Evolutionary conservation across 768 basidiomycete species (phyloP).

Genomic region (Amyloporia xantha): DNA sequence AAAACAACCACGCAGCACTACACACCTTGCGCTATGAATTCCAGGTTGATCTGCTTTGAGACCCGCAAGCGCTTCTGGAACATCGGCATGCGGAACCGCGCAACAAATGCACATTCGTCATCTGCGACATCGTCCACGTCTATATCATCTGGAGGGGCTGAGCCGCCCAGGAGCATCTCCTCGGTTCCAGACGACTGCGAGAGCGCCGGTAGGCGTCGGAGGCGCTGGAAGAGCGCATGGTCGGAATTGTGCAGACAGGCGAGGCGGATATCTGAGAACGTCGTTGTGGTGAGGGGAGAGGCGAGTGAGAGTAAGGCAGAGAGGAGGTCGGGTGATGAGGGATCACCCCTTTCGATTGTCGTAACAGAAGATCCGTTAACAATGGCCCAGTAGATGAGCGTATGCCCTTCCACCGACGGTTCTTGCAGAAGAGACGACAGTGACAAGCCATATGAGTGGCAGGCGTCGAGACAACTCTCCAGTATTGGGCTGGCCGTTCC

Average conservation of each 20-base stretch:
- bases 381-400: constrained; percentile 70
- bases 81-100: constrained; percentile 42
- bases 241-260: constrained; percentile 63
- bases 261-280: constrained; percentile 53
- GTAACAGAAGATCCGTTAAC: constrained; percentile 41
- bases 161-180: constrained; percentile 31
- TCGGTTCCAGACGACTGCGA: constrained; percentile 47
- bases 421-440: constrained; percentile 56
- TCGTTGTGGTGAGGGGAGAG: constrained; percentile 33
- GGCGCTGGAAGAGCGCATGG: constrained; percentile 52
- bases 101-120: constrained; percentile 49
- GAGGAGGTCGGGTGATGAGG: constrained; percentile 26
- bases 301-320: constrained; percentile 50
- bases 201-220: constrained; percentile 47
- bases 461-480: constrained; percentile 58
- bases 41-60: constrained; percentile 43
- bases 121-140: constrained; percentile 43
- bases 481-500: constrained; percentile 37
- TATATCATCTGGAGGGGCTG: constrained; percentile 39
- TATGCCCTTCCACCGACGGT: constrained; percentile 54
- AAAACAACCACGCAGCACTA: background rate
- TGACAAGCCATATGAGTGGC: constrained; percentile 40
- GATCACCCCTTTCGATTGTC: constrained; percentile 1
- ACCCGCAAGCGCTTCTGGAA: constrained; percentile 74
- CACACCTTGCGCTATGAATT: constrained; percentile 60